phyloP scores from a whole-genome alignment of 495 filamentous ascomycete genomes.

The Penicillium chermesinum region DNA sequence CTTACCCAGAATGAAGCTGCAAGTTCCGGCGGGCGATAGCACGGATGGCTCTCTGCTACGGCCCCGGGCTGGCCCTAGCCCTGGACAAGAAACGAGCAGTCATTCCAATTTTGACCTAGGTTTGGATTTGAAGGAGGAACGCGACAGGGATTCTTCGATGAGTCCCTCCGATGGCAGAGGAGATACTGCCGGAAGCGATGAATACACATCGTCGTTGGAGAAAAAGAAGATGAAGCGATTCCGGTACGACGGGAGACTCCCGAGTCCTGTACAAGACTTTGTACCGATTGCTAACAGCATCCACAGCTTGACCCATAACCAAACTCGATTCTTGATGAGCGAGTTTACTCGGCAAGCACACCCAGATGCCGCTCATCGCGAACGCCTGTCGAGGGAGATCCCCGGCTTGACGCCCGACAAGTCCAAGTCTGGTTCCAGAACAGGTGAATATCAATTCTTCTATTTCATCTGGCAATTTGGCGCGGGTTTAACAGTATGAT shows the following conservation, averaged over 20 bases:
- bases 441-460: conserved; percentile 54
- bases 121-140: conserved; percentile 18
- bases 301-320: conserved; percentile 84
- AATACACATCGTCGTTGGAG: conserved; percentile 44
- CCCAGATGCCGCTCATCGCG: conserved; percentile 88
- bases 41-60: conserved; percentile 14
- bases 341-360: conserved; percentile 95
- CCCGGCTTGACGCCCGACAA: conserved; percentile 90
- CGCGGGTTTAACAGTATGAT: conserved; percentile 18
- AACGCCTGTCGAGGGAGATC: conserved; percentile 85
- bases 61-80: conserved; percentile 12
- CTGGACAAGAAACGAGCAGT: conserved; percentile 9
- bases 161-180: conserved; percentile 33
- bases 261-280: not conserved
- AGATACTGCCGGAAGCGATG: conserved; percentile 23
- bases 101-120: conserved; percentile 13
- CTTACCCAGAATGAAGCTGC: conserved; percentile 18
- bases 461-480: not conserved
- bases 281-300: conserved; percentile 3
- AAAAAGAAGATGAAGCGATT: conserved; percentile 96
- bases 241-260: conserved; percentile 61
- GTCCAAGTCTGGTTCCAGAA: conserved; percentile 99
- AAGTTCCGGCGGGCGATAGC: conserved; percentile 12
- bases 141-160: conserved; percentile 22
- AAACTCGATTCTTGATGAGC: conserved; percentile 95